Conservation (phyloP, 805 yeast genomes). For the Teunomyces funiuensis region DNA sequence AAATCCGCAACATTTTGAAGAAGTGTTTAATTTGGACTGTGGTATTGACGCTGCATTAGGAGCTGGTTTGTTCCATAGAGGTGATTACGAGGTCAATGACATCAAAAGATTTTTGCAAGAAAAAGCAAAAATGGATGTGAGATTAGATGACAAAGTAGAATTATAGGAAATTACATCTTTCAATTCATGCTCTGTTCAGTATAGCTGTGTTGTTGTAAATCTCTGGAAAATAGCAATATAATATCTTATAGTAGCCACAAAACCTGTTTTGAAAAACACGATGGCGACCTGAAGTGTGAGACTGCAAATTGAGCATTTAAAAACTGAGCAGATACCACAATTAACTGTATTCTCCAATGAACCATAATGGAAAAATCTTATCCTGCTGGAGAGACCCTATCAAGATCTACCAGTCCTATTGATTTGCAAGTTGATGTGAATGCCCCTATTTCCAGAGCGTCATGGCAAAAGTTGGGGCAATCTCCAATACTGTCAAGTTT, state of each 20-base stretch:
- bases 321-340: background rate
- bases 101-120: slow-evolving; percentile 69
- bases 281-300: background rate
- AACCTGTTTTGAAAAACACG: background rate
- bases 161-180: slow-evolving; percentile 13
- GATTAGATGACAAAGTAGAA: slow-evolving; percentile 50
- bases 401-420: background rate
- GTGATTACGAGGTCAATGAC: slow-evolving; percentile 82
- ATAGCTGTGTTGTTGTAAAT: too few species aligned
- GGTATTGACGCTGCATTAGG: slow-evolving; percentile 95
- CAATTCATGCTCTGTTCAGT: too few species aligned
- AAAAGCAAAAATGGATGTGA: slow-evolving; percentile 55
- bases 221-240: too few species aligned
- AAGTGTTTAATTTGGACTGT: slow-evolving; percentile 75
- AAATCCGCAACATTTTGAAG: slow-evolving; percentile 81
- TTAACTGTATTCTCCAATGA: background rate
- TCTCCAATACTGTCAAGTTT: slow-evolving; percentile 26
- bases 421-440: slow-evolving; percentile 5
- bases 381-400: background rate
- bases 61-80: slow-evolving; percentile 98
- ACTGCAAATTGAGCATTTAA: slow-evolving; percentile 1
- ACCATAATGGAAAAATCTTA: background rate
- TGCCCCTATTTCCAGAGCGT: slow-evolving; percentile 9
- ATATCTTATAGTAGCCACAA: too few species aligned
- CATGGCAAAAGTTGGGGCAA: slow-evolving; percentile 8